These are phyloP conservation scores for Phaeotremella fagi DNA, from an alignment of 768 basidiomycete species.

Conservation along the genomic window DNA sequence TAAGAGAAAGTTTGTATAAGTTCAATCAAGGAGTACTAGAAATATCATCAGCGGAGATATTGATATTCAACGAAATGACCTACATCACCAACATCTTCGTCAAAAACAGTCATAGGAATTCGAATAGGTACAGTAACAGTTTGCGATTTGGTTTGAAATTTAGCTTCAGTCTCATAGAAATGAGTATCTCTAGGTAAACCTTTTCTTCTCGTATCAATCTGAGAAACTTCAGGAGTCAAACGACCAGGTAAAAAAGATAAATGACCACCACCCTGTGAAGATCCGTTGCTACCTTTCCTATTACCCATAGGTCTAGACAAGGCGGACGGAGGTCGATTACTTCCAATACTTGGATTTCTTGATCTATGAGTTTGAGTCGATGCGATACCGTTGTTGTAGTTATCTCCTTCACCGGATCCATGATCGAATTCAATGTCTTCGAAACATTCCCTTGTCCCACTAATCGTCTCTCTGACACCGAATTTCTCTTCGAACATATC, in stretches of 20 bases:
- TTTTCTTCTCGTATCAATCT: conserved; percentile 12
- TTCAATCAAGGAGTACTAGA: conserved; percentile 84
- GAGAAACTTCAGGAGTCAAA: conserved; percentile 9
- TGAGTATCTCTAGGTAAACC: conserved; percentile 73
- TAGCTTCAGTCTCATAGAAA: conserved; percentile 80
- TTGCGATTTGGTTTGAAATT: conserved; percentile 76
- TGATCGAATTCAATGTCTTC: conserved; percentile 15
- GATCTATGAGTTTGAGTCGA: not conserved
- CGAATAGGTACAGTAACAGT: conserved; percentile 79
- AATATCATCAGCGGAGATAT: conserved; percentile 1
- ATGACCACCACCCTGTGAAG: conserved; percentile 7
- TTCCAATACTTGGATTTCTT: not conserved
- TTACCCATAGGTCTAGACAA: not conserved
- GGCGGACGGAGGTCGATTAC: not conserved
- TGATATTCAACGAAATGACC: conserved; percentile 40
- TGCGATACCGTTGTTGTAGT: not conserved
- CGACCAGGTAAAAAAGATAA: conserved; percentile 13
- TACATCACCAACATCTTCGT: conserved; percentile 96
- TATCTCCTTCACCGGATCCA: not conserved
- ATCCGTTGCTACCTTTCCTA: conserved; percentile 18
- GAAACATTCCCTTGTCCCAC: conserved; percentile 11
- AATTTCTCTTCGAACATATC: conserved; percentile 89
- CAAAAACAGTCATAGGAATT: conserved; percentile 80
- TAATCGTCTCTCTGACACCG: conserved; percentile 7
- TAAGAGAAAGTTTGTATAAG: conserved; percentile 77